Evolutionary conservation across 2,329 filamentous ascomycete genomes (phyloP).

Genomic region (Emergomyces pasteurianus): DNA sequence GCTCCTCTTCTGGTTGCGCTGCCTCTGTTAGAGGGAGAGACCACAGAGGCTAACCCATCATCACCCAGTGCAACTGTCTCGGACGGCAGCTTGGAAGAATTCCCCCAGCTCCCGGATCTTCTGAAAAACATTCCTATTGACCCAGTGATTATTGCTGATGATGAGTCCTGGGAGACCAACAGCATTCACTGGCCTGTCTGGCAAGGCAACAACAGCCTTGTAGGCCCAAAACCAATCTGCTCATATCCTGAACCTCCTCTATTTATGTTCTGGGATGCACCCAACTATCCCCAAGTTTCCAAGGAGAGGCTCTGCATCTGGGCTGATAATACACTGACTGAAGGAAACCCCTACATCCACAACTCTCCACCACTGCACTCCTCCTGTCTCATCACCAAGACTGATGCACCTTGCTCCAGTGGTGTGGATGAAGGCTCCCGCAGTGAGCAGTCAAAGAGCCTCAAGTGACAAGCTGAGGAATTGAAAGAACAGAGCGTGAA

Average conservation of each 20-base stretch:
- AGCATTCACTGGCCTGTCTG: background rate
- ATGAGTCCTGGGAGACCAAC: too few relatives aligned
- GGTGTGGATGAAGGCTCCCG: background rate
- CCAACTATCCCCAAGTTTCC: background rate
- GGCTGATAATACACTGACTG: background rate
- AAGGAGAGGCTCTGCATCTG: background rate
- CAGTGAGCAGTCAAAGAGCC: background rate
- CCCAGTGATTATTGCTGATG: too few relatives aligned
- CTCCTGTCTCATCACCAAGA: background rate
- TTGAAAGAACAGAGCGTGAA: background rate
- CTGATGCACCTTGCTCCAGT: background rate
- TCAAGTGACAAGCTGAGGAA: background rate
- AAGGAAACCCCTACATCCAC: background rate
- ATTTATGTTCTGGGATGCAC: slow-evolving; percentile 1
- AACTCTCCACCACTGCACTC: background rate
- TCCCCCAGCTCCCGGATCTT: too few relatives aligned
- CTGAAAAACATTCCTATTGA: too few relatives aligned
- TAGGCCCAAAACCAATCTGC: background rate
- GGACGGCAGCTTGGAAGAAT: too few relatives aligned
- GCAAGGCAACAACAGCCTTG: background rate
- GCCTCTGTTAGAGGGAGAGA: too few relatives aligned
- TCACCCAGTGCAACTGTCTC: too few relatives aligned
- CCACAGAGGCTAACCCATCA: too few relatives aligned
- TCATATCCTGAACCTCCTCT: slow-evolving; percentile 4
- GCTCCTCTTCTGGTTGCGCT: too few relatives aligned